phyloP scores from a whole-genome alignment of 345 rosid species.

The Gossypium rotundifolium region DNA sequence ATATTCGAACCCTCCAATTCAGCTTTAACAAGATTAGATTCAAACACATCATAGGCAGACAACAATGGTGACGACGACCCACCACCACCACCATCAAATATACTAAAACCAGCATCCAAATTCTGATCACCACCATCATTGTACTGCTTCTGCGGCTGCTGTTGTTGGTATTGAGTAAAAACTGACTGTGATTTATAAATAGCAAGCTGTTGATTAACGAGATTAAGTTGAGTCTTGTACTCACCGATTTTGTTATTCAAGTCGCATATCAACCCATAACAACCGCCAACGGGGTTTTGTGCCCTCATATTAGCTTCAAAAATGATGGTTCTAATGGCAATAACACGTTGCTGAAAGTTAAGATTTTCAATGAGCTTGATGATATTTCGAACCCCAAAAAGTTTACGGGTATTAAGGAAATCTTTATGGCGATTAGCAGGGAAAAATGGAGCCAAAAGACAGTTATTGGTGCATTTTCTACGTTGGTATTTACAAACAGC shows the following conservation, averaged over 20 bases:
- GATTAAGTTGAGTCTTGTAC: constrained; percentile 9
- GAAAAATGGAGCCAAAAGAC: constrained; percentile 37
- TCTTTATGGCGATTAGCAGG: constrained; percentile 25
- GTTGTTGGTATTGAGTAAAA: not conserved
- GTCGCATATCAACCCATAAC: constrained; percentile 10
- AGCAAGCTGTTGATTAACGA: constrained; percentile 15
- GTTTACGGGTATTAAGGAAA: constrained; percentile 34
- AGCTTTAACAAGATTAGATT: not conserved
- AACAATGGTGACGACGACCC: not conserved
- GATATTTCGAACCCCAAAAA: constrained; percentile 43
- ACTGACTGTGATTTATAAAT: not conserved
- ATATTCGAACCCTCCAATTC: not conserved
- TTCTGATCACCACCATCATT: not conserved
- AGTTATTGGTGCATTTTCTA: constrained; percentile 28
- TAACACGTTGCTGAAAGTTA: not conserved
- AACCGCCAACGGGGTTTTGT: constrained; percentile 39
- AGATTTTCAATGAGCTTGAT: constrained; percentile 13
- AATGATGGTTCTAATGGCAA: constrained; percentile 25
- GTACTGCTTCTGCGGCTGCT: not conserved
- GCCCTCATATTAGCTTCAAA: constrained; percentile 40
- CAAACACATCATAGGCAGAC: not conserved
- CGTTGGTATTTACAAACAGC: constrained; percentile 47
- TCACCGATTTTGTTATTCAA: constrained; percentile 3
- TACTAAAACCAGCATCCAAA: not conserved
- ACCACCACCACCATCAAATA: not conserved